Evolutionary conservation across 306 rosid genomes (phyloP).

Genomic region (Quercus parvula): DNA sequence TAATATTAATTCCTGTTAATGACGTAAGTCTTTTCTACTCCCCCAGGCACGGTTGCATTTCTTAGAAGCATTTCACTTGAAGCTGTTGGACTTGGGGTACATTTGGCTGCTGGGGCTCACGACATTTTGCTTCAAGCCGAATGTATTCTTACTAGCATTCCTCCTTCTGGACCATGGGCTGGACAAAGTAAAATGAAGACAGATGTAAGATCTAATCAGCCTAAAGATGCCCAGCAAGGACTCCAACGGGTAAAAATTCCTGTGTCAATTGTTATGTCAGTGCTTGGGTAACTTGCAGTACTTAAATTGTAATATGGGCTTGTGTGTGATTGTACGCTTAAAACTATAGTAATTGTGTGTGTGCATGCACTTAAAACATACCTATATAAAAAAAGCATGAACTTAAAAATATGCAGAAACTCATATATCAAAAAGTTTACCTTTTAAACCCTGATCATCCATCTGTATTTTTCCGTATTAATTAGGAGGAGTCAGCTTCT

Average conservation of each 20-base stretch:
- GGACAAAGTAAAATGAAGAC: constrained; percentile 43
- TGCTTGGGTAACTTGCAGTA: neutral
- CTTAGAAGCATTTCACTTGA: constrained; percentile 94
- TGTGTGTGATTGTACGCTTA: neutral
- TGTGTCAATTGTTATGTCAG: neutral
- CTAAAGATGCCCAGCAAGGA: constrained; percentile 95
- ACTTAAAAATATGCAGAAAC: neutral
- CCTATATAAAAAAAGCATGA: neutral
- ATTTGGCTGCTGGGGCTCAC: constrained; percentile 94
- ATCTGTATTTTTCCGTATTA: neutral
- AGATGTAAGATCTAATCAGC: constrained; percentile 77
- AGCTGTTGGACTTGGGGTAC: constrained; percentile 97
- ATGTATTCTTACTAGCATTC: constrained; percentile 58
- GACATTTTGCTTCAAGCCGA: constrained; percentile 87
- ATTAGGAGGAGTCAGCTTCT: neutral
- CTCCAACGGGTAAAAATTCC: constrained; percentile 66
- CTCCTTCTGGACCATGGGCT: constrained; percentile 48
- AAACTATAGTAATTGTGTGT: neutral
- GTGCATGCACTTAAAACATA: neutral
- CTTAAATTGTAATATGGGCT: neutral
- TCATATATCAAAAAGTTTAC: neutral
- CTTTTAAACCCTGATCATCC: neutral
- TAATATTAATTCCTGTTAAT: neutral
- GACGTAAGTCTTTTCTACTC: neutral
- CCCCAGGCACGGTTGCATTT: constrained; percentile 80